Base-by-base conservation (phyloP, 2,329 filamentous ascomycete species). In the Pyrenochaeta sp. region DNA sequence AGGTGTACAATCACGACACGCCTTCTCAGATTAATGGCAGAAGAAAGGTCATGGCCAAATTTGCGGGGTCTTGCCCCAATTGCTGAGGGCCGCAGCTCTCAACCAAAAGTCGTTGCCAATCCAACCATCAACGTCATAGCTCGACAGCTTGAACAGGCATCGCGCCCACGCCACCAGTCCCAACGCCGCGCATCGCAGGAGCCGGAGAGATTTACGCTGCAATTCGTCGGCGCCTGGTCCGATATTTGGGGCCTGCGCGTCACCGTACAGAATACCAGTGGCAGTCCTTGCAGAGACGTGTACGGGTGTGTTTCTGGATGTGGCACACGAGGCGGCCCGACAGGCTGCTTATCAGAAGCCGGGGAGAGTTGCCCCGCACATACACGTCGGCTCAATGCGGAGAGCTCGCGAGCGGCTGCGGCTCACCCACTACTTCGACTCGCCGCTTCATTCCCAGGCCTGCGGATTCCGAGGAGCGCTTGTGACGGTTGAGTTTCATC, bases 41-140 rank as follows among this genome's bases (percentile, higher is more conserved):
- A 49, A 19, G 56, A 63, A 57, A 62, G 61, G 49, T 44, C 13
- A 19, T 19, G 65, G 63, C 57, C 64, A 40, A 40, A 62, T 62
- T 71, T 75, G 72, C 72, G 71, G 72, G 72, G 72, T 69, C 62
- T 19, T 36, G 53, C 46, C 61, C 64, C 67, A 67, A 61, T 66
- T 72, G 66, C 66, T 68, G 65, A 65, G 59, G 30, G 59, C 55
- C 60, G 60, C 59, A 66, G 59, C 64, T 55, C 70, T 72, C 72
- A 74, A 75, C 72, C 69, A 72, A 69, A 72, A 65, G 59, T 61
- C 58, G 62, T 66, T 67, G 66, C 61, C 64, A 60, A 54, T 53
- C 59, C 54, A 53, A 52, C 54, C 54, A 51, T 53, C 62, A 72
- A 74, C 72, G 72, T 74, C 72, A 74, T 74, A 71, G 71, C 71